Percentiles rank a stretch among this genome's conserved stretches.
phyloP scores from a whole-genome alignment of 805 yeast genomes.

The Candida railenensis region DNA sequence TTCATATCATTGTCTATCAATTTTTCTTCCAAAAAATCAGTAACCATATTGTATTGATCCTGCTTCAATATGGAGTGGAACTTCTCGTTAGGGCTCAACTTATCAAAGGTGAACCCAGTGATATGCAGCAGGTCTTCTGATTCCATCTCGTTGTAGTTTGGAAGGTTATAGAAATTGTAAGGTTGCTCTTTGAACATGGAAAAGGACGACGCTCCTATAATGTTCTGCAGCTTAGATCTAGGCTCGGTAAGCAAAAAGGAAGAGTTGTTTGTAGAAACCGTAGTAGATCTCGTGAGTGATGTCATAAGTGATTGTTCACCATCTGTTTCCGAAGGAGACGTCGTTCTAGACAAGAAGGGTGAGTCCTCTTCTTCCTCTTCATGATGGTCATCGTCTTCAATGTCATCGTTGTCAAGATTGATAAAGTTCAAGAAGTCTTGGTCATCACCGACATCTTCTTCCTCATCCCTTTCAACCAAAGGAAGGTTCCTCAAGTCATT shows the following conservation, averaged over 20 bases:
- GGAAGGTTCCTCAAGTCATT: not conserved
- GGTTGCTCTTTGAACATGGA: slow-evolving; percentile 12
- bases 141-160: slow-evolving; percentile 20
- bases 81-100: slow-evolving; percentile 15
- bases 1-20: slow-evolving; percentile 36
- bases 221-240: not conserved
- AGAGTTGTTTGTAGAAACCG: slow-evolving; percentile 34
- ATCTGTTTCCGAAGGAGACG: slow-evolving; percentile 36
- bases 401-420: slow-evolving; percentile 14
- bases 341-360: slow-evolving; percentile 33
- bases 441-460: slow-evolving; percentile 8
- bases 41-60: slow-evolving; percentile 40
- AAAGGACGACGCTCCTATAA: not conserved
- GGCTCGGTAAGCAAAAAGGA: slow-evolving; percentile 6
- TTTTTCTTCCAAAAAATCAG: slow-evolving; percentile 41
- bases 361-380: slow-evolving; percentile 20
- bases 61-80: slow-evolving; percentile 24
- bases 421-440: slow-evolving; percentile 23
- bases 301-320: slow-evolving; percentile 36
- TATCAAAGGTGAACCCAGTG: slow-evolving; percentile 18
- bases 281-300: slow-evolving; percentile 40
- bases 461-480: slow-evolving; percentile 3
- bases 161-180: slow-evolving; percentile 32
- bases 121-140: slow-evolving; percentile 6
- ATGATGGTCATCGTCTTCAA: slow-evolving; percentile 8